These are phyloP conservation scores for Physcomitrellopsis africana DNA, from an alignment of 225 moss, liverwort and hornwort genomes.

Conservation along the genomic window DNA sequence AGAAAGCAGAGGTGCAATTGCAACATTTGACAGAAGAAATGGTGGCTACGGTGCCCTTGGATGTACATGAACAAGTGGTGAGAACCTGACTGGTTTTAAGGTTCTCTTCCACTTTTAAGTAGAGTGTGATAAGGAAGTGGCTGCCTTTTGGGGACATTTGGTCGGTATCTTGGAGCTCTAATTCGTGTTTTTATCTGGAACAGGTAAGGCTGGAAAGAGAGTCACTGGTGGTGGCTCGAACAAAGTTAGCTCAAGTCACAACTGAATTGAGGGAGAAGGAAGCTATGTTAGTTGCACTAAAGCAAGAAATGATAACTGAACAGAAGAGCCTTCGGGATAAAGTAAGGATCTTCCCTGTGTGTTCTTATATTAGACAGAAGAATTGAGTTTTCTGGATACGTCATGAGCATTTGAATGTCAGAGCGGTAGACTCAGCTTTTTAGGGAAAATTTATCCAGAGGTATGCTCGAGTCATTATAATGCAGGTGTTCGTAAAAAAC, in stretches of 20 bases:
- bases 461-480: no score
- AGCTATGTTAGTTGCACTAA: constrained; percentile 59
- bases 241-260: constrained; percentile 69
- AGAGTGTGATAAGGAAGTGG: background rate
- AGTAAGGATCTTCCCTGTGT: constrained; percentile 41
- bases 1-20: constrained; percentile 53
- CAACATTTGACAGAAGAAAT: constrained; percentile 58
- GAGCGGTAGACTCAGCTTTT: no score
- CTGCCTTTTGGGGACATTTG: background rate
- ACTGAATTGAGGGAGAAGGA: constrained; percentile 74
- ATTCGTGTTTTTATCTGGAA: constrained; percentile 24
- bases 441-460: no score
- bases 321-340: constrained; percentile 58
- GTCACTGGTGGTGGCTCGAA: constrained; percentile 58
- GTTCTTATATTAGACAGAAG: background rate
- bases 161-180: background rate
- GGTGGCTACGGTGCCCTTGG: constrained; percentile 58
- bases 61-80: constrained; percentile 76
- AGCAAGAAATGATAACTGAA: constrained; percentile 61
- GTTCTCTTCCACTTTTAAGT: background rate
- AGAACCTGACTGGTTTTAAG: constrained; percentile 21
- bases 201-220: constrained; percentile 63
- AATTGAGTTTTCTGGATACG: background rate
- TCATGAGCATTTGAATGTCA: no score
- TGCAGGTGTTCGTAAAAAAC: background rate